Percentiles rank a stretch among this genome's conserved stretches.
Conservation (phyloP, 306 rosid genomes). For the Prunus padus region DNA sequence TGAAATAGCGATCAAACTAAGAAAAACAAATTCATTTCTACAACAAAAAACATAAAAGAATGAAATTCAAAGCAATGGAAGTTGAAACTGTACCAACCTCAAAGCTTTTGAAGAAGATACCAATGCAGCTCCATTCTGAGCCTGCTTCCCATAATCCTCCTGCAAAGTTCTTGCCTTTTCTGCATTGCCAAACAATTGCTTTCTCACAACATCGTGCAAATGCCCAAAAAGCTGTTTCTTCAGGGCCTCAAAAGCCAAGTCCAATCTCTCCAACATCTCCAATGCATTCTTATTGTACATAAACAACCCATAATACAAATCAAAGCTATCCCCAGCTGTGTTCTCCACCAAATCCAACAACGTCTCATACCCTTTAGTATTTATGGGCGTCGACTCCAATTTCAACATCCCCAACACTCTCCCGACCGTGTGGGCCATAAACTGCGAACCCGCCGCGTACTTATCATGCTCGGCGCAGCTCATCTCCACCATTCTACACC, state of each 20-base stretch:
- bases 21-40: neutral
- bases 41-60: neutral
- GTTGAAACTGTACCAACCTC: constrained; percentile 30
- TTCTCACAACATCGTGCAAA: constrained; percentile 56
- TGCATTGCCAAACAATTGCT: constrained; percentile 54
- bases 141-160: neutral
- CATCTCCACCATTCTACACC: constrained; percentile 83
- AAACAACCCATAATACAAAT: constrained; percentile 74
- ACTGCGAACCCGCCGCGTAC: constrained; percentile 67
- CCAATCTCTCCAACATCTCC: constrained; percentile 69
- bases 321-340: constrained; percentile 69
- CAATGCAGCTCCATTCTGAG: constrained; percentile 48
- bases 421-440: constrained; percentile 81
- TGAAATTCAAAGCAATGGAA: neutral
- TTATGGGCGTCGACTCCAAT: constrained; percentile 74
- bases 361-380: constrained; percentile 72
- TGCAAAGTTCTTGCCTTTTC: constrained; percentile 23
- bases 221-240: constrained; percentile 61
- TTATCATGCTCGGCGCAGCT: constrained; percentile 65
- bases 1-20: neutral
- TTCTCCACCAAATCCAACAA: constrained; percentile 69
- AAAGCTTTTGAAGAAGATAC: constrained; percentile 25
- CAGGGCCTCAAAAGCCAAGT: constrained; percentile 69
- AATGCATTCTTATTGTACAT: constrained; percentile 66
- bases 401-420: constrained; percentile 57